phyloP scores from a whole-genome alignment of 2,329 filamentous ascomycete genomes.

The Sporothrix phasma region DNA sequence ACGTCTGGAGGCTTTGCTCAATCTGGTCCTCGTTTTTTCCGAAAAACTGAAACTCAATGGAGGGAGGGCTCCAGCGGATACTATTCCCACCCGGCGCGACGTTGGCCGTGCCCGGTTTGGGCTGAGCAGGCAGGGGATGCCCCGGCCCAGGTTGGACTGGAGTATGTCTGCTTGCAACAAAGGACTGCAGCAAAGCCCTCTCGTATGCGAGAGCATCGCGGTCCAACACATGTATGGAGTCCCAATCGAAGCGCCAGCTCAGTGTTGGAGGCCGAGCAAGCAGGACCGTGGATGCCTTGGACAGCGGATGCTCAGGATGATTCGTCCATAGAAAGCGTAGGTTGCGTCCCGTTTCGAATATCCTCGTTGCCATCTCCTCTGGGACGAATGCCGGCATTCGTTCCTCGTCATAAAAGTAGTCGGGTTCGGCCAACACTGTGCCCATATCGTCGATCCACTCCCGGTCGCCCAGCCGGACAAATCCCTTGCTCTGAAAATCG shows the following conservation, averaged over 20 bases:
- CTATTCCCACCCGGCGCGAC: not conserved
- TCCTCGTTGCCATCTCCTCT: conserved; percentile 54
- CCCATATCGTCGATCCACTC: conserved; percentile 49
- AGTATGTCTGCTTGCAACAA: conserved; percentile 18
- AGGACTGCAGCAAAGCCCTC: conserved; percentile 28
- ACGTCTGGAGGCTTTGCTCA: conserved; percentile 38
- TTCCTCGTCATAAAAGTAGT: conserved; percentile 53
- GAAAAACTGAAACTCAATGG: conserved; percentile 35
- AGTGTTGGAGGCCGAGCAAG: conserved; percentile 45
- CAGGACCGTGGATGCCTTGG: conserved; percentile 38
- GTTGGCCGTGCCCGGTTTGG: too few relatives aligned
- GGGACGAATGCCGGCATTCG: conserved; percentile 65
- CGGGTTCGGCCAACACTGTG: conserved; percentile 44
- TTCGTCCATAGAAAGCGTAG: conserved; percentile 60
- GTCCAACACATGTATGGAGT: conserved; percentile 55
- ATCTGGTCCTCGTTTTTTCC: conserved; percentile 39
- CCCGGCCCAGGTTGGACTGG: not conserved
- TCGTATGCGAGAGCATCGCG: conserved; percentile 46
- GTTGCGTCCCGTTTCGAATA: conserved; percentile 75
- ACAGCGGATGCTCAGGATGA: conserved; percentile 62
- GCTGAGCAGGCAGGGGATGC: not conserved
- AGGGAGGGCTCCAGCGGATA: conserved; percentile 10
- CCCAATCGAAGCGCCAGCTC: conserved; percentile 64
- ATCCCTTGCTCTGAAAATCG: conserved; percentile 38
- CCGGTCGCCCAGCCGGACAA: conserved; percentile 49